Percentiles rank a stretch among this genome's conserved stretches.
Evolutionary conservation across 106 monocot genomes (phyloP).

Genomic region (Dendrobium officinale): DNA sequence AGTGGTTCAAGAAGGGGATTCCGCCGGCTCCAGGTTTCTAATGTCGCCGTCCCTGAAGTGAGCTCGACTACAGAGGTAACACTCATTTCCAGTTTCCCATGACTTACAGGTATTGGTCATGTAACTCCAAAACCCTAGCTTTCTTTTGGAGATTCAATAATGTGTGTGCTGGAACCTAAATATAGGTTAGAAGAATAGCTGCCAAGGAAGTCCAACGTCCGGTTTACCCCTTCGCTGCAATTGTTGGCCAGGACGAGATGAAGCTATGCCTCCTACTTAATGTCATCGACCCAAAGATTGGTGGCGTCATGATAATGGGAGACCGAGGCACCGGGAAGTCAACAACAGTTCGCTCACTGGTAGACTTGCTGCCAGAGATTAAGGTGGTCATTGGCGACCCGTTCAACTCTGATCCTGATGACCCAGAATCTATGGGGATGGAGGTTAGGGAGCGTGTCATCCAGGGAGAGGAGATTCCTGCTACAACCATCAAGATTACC

Average conservation of each 20-base stretch:
- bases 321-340: constrained; percentile 99
- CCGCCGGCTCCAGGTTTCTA: constrained; percentile 20
- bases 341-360: constrained; percentile 86
- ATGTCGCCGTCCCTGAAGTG: constrained; percentile 38
- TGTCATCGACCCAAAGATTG: constrained; percentile 98
- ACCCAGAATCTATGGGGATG: constrained; percentile 81
- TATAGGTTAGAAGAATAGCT: constrained; percentile 31
- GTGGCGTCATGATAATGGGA: constrained; percentile 99
- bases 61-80: constrained; percentile 33
- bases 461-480: constrained; percentile 40
- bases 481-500: constrained; percentile 56
- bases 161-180: no score
- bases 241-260: constrained; percentile 99
- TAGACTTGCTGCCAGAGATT: constrained; percentile 90
- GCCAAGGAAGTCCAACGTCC: constrained; percentile 83
- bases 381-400: constrained; percentile 81
- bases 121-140: background rate
- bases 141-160: background rate
- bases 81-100: background rate
- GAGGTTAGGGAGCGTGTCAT: constrained; percentile 60
- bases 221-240: constrained; percentile 89
- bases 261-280: constrained; percentile 94
- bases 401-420: constrained; percentile 92
- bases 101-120: background rate
- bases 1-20: constrained; percentile 1